These are phyloP conservation scores for Boletellus ananas DNA, from an alignment of 768 basidiomycete species.

Conservation along the genomic window DNA sequence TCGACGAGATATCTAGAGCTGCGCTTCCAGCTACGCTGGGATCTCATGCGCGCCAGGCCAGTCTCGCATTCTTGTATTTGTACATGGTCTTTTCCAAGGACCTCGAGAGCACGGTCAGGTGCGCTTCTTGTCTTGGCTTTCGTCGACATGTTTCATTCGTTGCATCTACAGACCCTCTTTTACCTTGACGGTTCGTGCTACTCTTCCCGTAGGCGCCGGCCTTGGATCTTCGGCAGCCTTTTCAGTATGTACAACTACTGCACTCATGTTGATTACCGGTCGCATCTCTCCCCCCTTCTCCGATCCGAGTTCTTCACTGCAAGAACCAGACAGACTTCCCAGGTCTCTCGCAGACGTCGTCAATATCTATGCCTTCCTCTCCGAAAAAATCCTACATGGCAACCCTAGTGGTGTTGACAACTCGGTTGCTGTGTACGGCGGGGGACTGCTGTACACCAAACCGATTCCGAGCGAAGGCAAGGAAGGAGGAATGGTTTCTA, in stretches of 20 bases:
- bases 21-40: slow-evolving; percentile 33
- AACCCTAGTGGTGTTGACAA: slow-evolving; percentile 98
- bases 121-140: slow-evolving; percentile 27
- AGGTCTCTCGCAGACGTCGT: slow-evolving; percentile 67
- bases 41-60: slow-evolving; percentile 42
- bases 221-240: slow-evolving; percentile 97
- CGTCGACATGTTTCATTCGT: slow-evolving; percentile 11
- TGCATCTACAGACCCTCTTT: slow-evolving; percentile 57
- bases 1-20: slow-evolving; percentile 61
- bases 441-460: slow-evolving; percentile 86
- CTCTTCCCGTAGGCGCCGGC: slow-evolving; percentile 91
- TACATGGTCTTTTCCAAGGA: slow-evolving; percentile 68
- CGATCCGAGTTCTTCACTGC: slow-evolving; percentile 19
- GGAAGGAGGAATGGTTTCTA: slow-evolving; percentile 78
- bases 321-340: slow-evolving; percentile 56
- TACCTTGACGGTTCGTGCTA: slow-evolving; percentile 79
- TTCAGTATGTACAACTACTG: slow-evolving; percentile 80
- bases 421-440: slow-evolving; percentile 88
- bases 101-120: slow-evolving; percentile 52
- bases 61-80: slow-evolving; percentile 84
- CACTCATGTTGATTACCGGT: slow-evolving; percentile 71
- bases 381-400: slow-evolving; percentile 95
- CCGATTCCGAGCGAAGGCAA: slow-evolving; percentile 53
- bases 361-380: slow-evolving; percentile 91
- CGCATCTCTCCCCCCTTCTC: slow-evolving; percentile 51